Evolutionary conservation across 495 filamentous ascomycete genomes (phyloP), one percentile per base, ranked within the genome.

Genomic region (Hyaloscypha finlandica): DNA sequence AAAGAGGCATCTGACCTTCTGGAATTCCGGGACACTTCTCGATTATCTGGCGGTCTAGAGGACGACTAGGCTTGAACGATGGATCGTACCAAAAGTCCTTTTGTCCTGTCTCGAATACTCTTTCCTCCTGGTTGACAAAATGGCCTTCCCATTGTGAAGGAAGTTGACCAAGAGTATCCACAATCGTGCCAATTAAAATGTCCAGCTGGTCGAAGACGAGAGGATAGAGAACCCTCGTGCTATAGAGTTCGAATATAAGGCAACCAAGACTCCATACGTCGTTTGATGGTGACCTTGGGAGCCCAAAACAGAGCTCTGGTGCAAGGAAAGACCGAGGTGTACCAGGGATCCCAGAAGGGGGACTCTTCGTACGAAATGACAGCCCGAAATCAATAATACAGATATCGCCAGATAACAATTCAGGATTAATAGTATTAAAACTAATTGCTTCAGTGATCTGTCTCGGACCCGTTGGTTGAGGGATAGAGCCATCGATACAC

Each of bases 321-420:
- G 51, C 51, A 53, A 53, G 22, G 51, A 53, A 53, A n/a, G 22
- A 19, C 16, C 16, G 19, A 53, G 51, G 51, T n/a, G 51, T 53
- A n/a, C 51, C 51, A 53, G 22, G 51, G 16, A 53, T n/a, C 22
- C 51, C 22, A 53, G 51, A 19, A 53, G 51, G 51, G 16, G 51
- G 51, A 53, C 51, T 53, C 16, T 53, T 53, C 22, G 51, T 25
- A 25, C 16, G 16, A 25, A 53, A 53, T 19, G 16, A 53, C 22
- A n/a, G 19, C 22, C 51, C 51, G 51, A 53, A 53, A 25, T 53
- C 51, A 53, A 53, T 53, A 25, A 53, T 53, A 53, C 51, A 25
- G 51, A 53, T 25, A 53, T 53, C 51, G 22, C 51, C 51, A 53
- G 51, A n/a, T 25, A 53, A 53, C 16, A 53, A 25, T 53, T 19